phyloP scores from a whole-genome alignment of 2,329 filamentous ascomycete species.

The Xylogone sp. region DNA sequence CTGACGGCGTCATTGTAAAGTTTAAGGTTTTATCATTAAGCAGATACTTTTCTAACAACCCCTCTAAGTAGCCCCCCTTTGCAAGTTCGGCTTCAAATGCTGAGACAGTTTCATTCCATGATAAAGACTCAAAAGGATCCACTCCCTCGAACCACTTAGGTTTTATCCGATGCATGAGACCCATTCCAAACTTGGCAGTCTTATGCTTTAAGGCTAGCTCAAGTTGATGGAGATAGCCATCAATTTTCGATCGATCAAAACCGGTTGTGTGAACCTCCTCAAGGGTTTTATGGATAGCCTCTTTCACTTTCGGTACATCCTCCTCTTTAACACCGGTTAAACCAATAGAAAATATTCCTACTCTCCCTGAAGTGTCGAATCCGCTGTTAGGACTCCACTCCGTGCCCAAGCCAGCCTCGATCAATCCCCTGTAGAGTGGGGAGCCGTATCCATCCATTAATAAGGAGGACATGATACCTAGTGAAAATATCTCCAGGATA shows the following conservation, averaged over 20 bases:
- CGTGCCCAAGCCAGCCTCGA: conserved; percentile 85
- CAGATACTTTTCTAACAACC: conserved; percentile 83
- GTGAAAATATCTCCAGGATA: conserved; percentile 81
- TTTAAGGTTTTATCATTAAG: conserved; percentile 82
- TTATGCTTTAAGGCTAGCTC: conserved; percentile 95
- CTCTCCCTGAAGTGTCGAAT: conserved; percentile 74
- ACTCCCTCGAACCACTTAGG: conserved; percentile 94
- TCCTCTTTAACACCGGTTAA: conserved; percentile 83
- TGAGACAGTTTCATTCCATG: conserved; percentile 85
- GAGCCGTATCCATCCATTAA: conserved; percentile 94
- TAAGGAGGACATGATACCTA: conserved; percentile 77
- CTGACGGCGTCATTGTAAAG: conserved; percentile 90
- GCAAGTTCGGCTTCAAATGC: conserved; percentile 76
- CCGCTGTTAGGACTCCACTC: conserved; percentile 95
- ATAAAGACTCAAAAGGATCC: conserved; percentile 84
- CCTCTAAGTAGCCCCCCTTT: conserved; percentile 76
- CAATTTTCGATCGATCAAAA: conserved; percentile 86
- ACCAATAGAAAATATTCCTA: conserved; percentile 84
- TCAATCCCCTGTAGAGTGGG: conserved; percentile 81
- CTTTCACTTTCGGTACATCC: conserved; percentile 73
- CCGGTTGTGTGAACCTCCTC: conserved; percentile 67
- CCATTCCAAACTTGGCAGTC: conserved; percentile 91
- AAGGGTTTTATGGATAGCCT: conserved; percentile 69
- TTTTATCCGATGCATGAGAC: conserved; percentile 81
- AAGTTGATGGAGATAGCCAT: conserved; percentile 88